phyloP scores from a whole-genome alignment of 23 red algal genomes.

The Gracilaria gracilis region DNA sequence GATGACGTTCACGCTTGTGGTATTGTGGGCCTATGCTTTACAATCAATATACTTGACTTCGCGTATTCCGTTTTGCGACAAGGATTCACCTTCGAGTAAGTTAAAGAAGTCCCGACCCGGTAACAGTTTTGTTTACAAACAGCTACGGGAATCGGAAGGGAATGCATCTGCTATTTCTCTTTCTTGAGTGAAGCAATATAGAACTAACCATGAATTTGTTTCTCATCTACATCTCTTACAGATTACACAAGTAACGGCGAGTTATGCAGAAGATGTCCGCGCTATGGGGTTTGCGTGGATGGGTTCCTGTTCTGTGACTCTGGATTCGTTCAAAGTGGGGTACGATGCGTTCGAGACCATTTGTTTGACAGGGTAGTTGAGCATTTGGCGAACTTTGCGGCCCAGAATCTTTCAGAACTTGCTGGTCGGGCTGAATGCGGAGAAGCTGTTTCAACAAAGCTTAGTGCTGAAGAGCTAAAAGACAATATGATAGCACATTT shows the following conservation, averaged over 20 bases:
- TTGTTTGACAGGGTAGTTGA: conserved; percentile 24
- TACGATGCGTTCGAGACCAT: conserved; percentile 46
- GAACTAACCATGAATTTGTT: neutral
- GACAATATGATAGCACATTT: neutral
- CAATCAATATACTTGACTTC: neutral
- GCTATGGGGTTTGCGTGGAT: conserved; percentile 3
- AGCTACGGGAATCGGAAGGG: neutral
- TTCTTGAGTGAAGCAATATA: neutral
- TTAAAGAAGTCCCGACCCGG: no score
- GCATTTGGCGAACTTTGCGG: neutral
- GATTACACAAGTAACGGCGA: conserved; percentile 6
- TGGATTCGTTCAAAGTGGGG: conserved; percentile 19
- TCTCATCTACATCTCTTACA: neutral
- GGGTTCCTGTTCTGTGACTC: conserved; percentile 21
- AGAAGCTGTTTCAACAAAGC: neutral
- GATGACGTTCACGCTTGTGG: neutral
- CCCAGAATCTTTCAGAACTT: neutral
- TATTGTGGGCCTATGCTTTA: conserved; percentile 5
- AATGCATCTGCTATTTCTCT: no score
- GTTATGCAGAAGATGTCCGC: conserved; percentile 41
- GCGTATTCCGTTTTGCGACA: neutral
- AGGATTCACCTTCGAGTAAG: no score
- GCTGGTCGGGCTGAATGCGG: conserved; percentile 42
- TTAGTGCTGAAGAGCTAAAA: neutral
- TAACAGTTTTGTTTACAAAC: conserved; percentile 3